Evolutionary conservation across 768 basidiomycete genomes (phyloP).

Genomic region (Scleroderma bovista): DNA sequence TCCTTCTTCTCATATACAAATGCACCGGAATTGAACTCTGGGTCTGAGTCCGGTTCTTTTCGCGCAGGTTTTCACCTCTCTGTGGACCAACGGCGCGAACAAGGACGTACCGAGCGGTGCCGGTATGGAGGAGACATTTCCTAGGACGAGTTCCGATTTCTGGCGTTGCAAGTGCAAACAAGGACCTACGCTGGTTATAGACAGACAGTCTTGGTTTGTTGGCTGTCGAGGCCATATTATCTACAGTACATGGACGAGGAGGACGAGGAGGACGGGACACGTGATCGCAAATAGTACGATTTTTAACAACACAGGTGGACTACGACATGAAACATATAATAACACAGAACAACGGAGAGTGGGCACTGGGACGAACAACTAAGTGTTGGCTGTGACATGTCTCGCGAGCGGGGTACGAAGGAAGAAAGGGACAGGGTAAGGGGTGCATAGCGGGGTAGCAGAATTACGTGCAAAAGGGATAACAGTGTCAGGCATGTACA

Average conservation of each 20-base stretch:
- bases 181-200: conserved; percentile 18
- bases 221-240: neutral
- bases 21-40: conserved; percentile 27
- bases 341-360: conserved; percentile 14
- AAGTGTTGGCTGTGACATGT: conserved; percentile 23
- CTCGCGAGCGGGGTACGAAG: conserved; percentile 13
- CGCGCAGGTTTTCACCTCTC: neutral
- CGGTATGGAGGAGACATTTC: conserved; percentile 24
- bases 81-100: neutral
- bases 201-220: neutral
- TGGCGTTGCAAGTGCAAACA: neutral
- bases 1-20: conserved; percentile 27
- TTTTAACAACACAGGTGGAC: conserved; percentile 20
- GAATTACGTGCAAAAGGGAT: conserved; percentile 14
- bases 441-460: conserved; percentile 3
- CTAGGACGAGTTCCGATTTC: too few species aligned
- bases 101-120: conserved; percentile 31
- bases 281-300: conserved; percentile 24
- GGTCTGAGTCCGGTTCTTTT: conserved; percentile 29
- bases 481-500: neutral
- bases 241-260: too few species aligned
- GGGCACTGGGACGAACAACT: conserved; percentile 2
- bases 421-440: conserved; percentile 16
- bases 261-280: too few species aligned
- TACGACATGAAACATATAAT: conserved; percentile 18